Percentiles rank a stretch among this genome's conserved stretches.
Conservation (phyloP, 2,329 filamentous ascomycete species). For the Hypomyces perniciosus region DNA sequence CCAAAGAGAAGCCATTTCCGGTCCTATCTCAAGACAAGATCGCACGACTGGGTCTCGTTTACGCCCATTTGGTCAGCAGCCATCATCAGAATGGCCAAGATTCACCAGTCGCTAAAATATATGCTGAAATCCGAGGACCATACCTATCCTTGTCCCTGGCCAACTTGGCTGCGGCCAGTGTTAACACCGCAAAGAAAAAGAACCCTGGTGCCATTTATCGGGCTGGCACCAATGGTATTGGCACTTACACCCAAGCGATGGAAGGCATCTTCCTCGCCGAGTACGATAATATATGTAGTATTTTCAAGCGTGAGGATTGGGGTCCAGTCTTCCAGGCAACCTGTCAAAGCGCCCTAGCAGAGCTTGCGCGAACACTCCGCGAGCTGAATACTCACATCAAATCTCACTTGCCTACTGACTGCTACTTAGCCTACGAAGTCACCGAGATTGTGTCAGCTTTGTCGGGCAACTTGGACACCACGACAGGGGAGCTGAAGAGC, state of each 20-base stretch:
- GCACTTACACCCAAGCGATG: slow-evolving; percentile 79
- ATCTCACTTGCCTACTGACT: slow-evolving; percentile 79
- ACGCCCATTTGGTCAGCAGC: slow-evolving; percentile 64
- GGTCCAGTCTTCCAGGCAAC: slow-evolving; percentile 71
- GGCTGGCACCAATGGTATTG: slow-evolving; percentile 84
- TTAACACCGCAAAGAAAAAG: slow-evolving; percentile 77
- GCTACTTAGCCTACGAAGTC: slow-evolving; percentile 91
- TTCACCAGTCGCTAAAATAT: slow-evolving; percentile 71
- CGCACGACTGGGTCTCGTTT: slow-evolving; percentile 71
- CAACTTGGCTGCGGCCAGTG: slow-evolving; percentile 80
- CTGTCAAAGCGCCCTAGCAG: slow-evolving; percentile 69
- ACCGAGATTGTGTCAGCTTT: slow-evolving; percentile 81
- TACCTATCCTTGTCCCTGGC: slow-evolving; percentile 78
- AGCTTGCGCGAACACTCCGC: slow-evolving; percentile 77
- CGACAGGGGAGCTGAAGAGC: slow-evolving; percentile 79
- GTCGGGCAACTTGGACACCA: slow-evolving; percentile 71
- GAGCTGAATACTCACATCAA: slow-evolving; percentile 90
- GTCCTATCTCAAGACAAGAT: slow-evolving; percentile 69
- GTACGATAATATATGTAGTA: slow-evolving; percentile 80
- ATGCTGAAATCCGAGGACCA: slow-evolving; percentile 77
- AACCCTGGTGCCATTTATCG: slow-evolving; percentile 78
- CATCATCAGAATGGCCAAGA: slow-evolving; percentile 50
- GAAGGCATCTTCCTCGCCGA: slow-evolving; percentile 84
- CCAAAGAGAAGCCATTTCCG: slow-evolving; percentile 82
- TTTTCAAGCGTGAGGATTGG: slow-evolving; percentile 85